Base-by-base conservation (phyloP, 306 rosid genomes). In the Fagus sylvatica region DNA sequence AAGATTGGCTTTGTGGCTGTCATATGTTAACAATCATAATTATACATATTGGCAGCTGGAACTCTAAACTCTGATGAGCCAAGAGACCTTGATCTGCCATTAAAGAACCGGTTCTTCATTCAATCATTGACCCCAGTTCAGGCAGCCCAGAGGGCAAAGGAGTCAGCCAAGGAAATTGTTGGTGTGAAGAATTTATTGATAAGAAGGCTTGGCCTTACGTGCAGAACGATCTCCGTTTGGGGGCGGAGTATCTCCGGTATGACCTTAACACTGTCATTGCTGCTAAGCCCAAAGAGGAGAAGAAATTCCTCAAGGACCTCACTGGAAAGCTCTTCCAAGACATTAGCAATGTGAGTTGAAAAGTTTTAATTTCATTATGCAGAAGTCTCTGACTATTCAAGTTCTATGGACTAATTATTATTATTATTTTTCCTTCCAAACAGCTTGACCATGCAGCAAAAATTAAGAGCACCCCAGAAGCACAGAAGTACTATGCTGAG, bases 401-500 rank as follows among this genome's bases (percentile, higher is more conserved):
- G 17, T 33, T 81, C 53, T 54, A 49, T 40, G 10, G 56, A 2
- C 71, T 36, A 28, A 55, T 65, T 15, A 32, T 32, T 16, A 19
- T 36, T 65, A 3, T 65, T 40, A 7, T 2, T 48, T 33, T 0
- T n/a, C n/a, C n/a, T 46, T 69, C 54, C 32, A 56, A 10, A 72
- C 97, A 95, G 98, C 78, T 96, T 89, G 99, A 96, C 85, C 51
- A 93, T 80, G 99, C 99, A 41, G 99, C 99, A 8, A 96, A 93
- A 84, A 79, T 83, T 16, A 96, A 96, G 97, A 96, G 97, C 89
- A 53, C 85, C 68, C 79, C 96, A 41, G 81, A 90, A 79, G 99
- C 99, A 65, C 98, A 93, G 91, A 96, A 96, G 87, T 96, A 82
- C 91, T 96, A 96, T 80, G 87, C 94, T 13, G 86, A 74, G 57